Conservation (phyloP, 2,329 filamentous ascomycete genomes). For the Fusarium illudens region DNA sequence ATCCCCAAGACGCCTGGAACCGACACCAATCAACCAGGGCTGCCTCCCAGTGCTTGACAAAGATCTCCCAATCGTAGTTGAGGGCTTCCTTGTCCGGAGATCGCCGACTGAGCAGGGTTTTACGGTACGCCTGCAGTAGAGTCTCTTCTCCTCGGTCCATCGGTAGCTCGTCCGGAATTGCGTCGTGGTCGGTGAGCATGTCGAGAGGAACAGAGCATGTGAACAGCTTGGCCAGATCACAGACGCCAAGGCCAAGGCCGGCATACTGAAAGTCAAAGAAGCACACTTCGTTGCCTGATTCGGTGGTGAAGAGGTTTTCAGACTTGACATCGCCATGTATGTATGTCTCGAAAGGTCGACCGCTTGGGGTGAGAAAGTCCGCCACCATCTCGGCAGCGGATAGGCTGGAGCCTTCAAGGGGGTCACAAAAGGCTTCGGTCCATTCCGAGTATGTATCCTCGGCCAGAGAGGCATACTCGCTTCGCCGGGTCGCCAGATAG, state of each 20-base stretch:
- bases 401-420: constrained; percentile 25
- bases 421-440: constrained; percentile 58
- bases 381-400: constrained; percentile 64
- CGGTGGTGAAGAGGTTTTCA: constrained; percentile 70
- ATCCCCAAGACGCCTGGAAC: constrained; percentile 68
- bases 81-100: not conserved
- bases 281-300: constrained; percentile 59
- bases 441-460: constrained; percentile 62
- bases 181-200: constrained; percentile 54
- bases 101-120: constrained; percentile 42
- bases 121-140: constrained; percentile 62
- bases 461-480: constrained; percentile 61
- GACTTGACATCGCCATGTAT: constrained; percentile 77
- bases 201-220: constrained; percentile 69
- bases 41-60: constrained; percentile 70
- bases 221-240: constrained; percentile 72
- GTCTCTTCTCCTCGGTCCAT: constrained; percentile 61
- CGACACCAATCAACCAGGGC: constrained; percentile 74
- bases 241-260: constrained; percentile 69
- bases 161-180: constrained; percentile 49
- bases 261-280: constrained; percentile 78
- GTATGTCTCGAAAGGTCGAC: constrained; percentile 60
- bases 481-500: constrained; percentile 69
- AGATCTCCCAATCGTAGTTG: constrained; percentile 62
- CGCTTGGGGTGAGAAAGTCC: constrained; percentile 56